phyloP scores from a whole-genome alignment of 306 rosid genomes.

The Oxytropis ochrocephala region DNA sequence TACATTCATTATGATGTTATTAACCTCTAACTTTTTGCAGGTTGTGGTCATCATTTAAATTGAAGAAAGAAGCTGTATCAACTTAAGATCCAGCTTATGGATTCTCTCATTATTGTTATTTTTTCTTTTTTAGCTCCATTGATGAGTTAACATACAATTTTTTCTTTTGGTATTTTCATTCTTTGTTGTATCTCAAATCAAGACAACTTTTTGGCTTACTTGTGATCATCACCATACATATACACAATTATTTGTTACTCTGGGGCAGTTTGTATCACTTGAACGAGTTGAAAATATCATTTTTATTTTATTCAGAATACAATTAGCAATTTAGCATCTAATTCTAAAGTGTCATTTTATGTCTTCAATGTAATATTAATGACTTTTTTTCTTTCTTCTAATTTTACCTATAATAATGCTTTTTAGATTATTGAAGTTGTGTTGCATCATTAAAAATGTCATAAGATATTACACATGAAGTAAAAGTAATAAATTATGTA shows the following conservation, averaged over 20 bases:
- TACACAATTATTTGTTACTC: neutral
- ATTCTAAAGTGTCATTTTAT: neutral
- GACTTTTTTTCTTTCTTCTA: too few relatives aligned
- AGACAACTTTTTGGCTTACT: neutral
- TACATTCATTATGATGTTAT: neutral
- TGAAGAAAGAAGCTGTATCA: slow-evolving; percentile 30
- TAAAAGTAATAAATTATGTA: too few relatives aligned
- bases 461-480: too few relatives aligned
- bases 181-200: slow-evolving; percentile 13
- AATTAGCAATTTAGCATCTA: too few relatives aligned
- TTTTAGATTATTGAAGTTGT: too few relatives aligned
- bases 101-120: neutral
- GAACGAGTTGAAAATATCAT: neutral
- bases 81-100: slow-evolving; percentile 8
- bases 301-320: neutral
- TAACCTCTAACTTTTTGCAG: slow-evolving; percentile 23
- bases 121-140: neutral
- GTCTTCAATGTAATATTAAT: too few relatives aligned
- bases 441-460: too few relatives aligned
- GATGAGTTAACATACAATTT: neutral
- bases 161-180: neutral
- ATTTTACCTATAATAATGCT: too few relatives aligned
- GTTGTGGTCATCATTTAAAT: slow-evolving; percentile 15
- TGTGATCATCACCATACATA: neutral
- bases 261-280: slow-evolving; percentile 10